Conservation (phyloP, 331 rosid genomes). For the Quercus lobata region DNA sequence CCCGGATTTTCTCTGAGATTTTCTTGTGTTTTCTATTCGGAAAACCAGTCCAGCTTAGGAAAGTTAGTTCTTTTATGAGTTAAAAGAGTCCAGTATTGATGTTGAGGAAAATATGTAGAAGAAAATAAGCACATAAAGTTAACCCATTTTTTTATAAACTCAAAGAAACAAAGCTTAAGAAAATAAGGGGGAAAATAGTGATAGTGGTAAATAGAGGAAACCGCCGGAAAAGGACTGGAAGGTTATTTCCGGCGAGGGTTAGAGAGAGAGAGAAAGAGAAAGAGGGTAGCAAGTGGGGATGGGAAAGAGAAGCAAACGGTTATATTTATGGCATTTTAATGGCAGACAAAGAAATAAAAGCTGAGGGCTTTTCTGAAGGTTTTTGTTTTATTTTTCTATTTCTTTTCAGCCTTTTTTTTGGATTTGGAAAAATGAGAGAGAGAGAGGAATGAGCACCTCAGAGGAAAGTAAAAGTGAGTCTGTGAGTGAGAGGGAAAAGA, state of each 20-base stretch:
- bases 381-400: neutral
- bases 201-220: neutral
- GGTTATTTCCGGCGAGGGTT: neutral
- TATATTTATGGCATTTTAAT: conserved; percentile 46
- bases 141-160: conserved; percentile 4
- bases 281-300: conserved; percentile 1
- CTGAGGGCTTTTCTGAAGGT: conserved; percentile 24
- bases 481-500: conserved; percentile 1
- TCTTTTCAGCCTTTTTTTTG: neutral
- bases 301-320: neutral
- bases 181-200: neutral
- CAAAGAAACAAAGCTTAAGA: neutral
- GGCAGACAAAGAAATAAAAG: conserved; percentile 59
- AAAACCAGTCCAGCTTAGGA: neutral
- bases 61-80: neutral
- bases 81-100: neutral
- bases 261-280: neutral
- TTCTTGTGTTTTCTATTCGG: neutral
- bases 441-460: neutral
- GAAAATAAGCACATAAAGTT: neutral
- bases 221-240: neutral
- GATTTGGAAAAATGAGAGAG: neutral
- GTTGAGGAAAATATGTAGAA: neutral
- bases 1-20: neutral
- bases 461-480: neutral